Evolutionary conservation across 192 early-diverging fungal genomes (phyloP), one percentile per base, ranked within the genome.

Genomic region (Chytriomyces sp.): DNA sequence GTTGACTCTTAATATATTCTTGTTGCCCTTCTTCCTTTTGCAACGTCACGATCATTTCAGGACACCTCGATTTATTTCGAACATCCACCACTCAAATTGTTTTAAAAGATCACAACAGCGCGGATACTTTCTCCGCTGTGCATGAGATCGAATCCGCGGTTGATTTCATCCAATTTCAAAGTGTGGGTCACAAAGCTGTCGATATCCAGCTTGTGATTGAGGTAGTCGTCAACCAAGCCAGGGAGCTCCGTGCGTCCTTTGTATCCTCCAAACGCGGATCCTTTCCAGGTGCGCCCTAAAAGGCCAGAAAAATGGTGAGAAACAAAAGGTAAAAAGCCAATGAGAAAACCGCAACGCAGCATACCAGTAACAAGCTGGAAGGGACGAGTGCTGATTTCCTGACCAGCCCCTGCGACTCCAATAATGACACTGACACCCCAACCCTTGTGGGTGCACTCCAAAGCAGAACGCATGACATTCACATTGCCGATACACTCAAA

Each of bases 401-500:
- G 89, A 45, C 96, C 96, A 60, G 93, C 89, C 45, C 89, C 93
- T 35, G 97, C 96, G 45, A 98, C 97, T 59, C 97, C 96, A 76
- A 89, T 87, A 67, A 98, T 93, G 63, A 91, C 85, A 68, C 92
- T 94, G 53, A 89, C 89, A 69, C 96, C 96, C 96, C 96, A 98
- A 59, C 96, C 88, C 69, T 86, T 86, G 80, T 89, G 85, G 24
- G 75, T 67, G 68, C 81, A 94, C 86, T 98, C 97, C 61, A 98
- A 85, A 23, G 96, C 97, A 28, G 96, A 90, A 59, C 97, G 90
- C 97, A 98, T 98, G 43, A 97, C 92, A 50, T 93, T 80, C 24
- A 92, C 89, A 66, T 97, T 97, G 7, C 92, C 97, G 75, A 94
- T 94, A 87, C 95, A 96, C 80, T 98, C 97, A 75, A 98, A 98